phyloP scores from a whole-genome alignment of 495 filamentous ascomycete species.

The Aspergillus kassunensis region DNA sequence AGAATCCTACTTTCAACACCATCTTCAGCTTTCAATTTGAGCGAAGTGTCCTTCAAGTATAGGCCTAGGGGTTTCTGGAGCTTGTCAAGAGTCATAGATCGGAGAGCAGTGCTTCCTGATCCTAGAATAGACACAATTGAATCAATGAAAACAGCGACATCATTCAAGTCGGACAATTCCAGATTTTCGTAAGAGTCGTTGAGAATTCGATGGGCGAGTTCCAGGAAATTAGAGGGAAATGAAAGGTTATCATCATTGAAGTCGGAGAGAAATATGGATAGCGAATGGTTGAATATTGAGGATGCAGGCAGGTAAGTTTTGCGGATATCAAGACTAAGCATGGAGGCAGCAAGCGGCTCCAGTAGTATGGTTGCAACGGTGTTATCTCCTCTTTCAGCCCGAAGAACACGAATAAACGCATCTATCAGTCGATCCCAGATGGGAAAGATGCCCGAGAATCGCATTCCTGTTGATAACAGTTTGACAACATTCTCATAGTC shows the following conservation, averaged over 20 bases:
- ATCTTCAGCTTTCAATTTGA: slow-evolving; percentile 25
- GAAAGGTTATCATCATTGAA: neutral
- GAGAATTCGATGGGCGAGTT: slow-evolving; percentile 25
- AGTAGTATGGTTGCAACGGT: slow-evolving; percentile 58
- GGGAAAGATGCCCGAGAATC: slow-evolving; percentile 35
- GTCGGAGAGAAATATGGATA: slow-evolving; percentile 31
- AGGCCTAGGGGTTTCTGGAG: slow-evolving; percentile 28
- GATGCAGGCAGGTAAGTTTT: slow-evolving; percentile 28
- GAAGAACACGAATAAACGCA: slow-evolving; percentile 53
- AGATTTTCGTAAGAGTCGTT: slow-evolving; percentile 30
- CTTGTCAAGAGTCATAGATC: slow-evolving; percentile 28
- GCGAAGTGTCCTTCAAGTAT: slow-evolving; percentile 33
- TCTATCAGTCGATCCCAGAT: slow-evolving; percentile 62
- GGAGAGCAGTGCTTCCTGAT: slow-evolving; percentile 28
- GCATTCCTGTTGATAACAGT: slow-evolving; percentile 61
- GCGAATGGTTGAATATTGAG: slow-evolving; percentile 32
- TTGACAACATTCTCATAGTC: slow-evolving; percentile 69
- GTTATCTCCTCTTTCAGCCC: slow-evolving; percentile 61
- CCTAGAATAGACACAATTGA: slow-evolving; percentile 38
- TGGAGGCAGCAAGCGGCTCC: slow-evolving; percentile 63
- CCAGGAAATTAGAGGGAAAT: slow-evolving; percentile 29
- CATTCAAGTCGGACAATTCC: slow-evolving; percentile 16
- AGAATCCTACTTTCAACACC: slow-evolving; percentile 34
- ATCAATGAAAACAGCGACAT: slow-evolving; percentile 36
- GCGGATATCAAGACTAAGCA: slow-evolving; percentile 18